Percentiles rank a stretch among this genome's conserved stretches.
phyloP scores from a whole-genome alignment of 495 filamentous ascomycete species.

The Podospora pseudoanserina region DNA sequence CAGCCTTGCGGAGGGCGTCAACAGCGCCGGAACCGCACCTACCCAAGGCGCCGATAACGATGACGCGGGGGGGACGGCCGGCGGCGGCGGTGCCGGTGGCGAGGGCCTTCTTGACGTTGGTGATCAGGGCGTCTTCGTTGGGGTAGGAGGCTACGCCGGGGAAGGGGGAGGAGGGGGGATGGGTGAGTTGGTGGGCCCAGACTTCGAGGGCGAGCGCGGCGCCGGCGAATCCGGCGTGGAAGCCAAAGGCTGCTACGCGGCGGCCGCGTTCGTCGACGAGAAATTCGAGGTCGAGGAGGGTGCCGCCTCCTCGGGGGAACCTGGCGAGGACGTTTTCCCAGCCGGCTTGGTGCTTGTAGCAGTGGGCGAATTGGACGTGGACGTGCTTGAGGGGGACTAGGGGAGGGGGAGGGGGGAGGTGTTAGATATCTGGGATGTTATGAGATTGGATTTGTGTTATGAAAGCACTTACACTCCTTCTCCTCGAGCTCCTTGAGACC shows the following conservation, averaged over 20 bases:
- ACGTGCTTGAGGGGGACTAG: constrained; percentile 77
- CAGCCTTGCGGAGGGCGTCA: constrained; percentile 70
- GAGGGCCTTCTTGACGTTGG: constrained; percentile 68
- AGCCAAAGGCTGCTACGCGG: constrained; percentile 69
- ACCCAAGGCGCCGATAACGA: constrained; percentile 68
- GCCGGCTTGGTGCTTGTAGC: constrained; percentile 76
- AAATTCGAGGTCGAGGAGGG: constrained; percentile 88
- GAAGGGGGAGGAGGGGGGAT: constrained; percentile 61
- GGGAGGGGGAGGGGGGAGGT: not conserved
- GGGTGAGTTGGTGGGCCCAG: constrained; percentile 83
- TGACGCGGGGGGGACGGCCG: constrained; percentile 49
- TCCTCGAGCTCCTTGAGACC: constrained; percentile 94
- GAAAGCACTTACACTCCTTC: constrained; percentile 57
- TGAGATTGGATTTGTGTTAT: not conserved
- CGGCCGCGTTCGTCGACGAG: constrained; percentile 74
- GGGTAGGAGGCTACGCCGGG: constrained; percentile 69
- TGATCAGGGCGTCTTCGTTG: constrained; percentile 69
- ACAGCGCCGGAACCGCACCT: constrained; percentile 86
- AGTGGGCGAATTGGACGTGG: constrained; percentile 78
- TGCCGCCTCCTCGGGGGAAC: constrained; percentile 78
- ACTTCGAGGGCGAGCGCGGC: constrained; percentile 77
- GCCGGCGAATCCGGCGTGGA: constrained; percentile 78
- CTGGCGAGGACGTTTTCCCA: constrained; percentile 80
- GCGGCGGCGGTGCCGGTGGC: constrained; percentile 67
- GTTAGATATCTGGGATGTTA: not conserved